These are phyloP conservation scores for Pinus albicaulis DNA, from an alignment of 75 land plant species.

Conservation along the genomic window DNA sequence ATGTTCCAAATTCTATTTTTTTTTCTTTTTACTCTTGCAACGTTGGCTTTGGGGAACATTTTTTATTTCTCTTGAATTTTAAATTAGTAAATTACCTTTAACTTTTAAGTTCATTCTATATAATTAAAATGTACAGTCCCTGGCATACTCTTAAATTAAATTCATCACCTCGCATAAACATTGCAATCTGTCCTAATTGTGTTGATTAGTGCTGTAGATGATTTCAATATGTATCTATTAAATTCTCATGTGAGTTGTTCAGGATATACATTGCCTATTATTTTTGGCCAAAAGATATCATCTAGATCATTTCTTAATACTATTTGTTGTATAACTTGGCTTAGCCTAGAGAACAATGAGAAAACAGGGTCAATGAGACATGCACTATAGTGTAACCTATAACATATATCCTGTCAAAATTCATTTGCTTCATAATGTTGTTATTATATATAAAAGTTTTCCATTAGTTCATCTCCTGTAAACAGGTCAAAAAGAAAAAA, in stretches of 20 bases:
- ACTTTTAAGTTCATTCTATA: not conserved
- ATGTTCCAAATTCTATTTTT: not conserved
- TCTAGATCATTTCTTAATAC: not conserved
- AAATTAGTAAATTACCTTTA: not conserved
- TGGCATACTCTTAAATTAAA: not conserved
- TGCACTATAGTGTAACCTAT: not conserved
- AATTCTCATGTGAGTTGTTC: not conserved
- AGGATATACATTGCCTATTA: not conserved
- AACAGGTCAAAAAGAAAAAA: conserved; percentile 92
- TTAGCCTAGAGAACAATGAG: not conserved
- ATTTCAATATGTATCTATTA: not conserved
- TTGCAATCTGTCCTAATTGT: not conserved
- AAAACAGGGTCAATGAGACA: not conserved
- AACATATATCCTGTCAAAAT: not conserved
- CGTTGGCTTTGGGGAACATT: not conserved
- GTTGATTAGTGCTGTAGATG: not conserved
- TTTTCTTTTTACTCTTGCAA: not conserved
- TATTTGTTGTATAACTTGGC: not conserved
- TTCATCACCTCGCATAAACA: not conserved
- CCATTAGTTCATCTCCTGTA: not conserved
- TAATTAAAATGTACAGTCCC: not conserved
- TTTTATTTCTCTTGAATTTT: not conserved
- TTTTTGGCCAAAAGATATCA: not conserved
- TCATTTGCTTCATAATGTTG: not conserved
- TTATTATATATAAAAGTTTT: not conserved